A percentile compares a stretch with the other conserved stretches of the same genome.
Conservation (phyloP, 768 basidiomycete genomes). For the Cystobasidium tubakii region DNA sequence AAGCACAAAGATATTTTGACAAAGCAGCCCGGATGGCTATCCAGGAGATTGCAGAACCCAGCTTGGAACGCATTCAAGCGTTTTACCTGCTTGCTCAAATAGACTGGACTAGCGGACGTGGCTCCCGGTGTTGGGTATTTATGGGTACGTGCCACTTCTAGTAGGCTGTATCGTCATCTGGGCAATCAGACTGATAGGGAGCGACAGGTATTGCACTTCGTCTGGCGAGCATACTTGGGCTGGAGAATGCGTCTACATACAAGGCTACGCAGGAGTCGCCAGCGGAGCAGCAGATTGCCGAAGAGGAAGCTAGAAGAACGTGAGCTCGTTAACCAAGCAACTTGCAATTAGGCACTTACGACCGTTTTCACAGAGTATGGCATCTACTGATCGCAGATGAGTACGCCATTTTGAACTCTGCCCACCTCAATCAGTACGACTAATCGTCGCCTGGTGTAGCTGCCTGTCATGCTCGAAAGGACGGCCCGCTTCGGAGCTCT, state of each 20-base stretch:
- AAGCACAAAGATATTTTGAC: neutral
- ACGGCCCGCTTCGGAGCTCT: neutral
- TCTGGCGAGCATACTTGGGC: neutral
- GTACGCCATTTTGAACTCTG: neutral
- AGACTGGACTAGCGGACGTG: neutral
- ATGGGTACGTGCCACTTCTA: too few relatives aligned
- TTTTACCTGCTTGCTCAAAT: neutral
- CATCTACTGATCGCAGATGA: neutral
- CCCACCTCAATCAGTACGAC: neutral
- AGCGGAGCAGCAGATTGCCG: neutral
- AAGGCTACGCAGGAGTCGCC: neutral
- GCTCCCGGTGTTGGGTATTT: neutral
- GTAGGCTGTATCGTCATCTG: too few relatives aligned
- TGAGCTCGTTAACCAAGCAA: too few relatives aligned
- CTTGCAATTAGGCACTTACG: too few relatives aligned
- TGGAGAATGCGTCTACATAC: neutral
- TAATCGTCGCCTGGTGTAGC: neutral
- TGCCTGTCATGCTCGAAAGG: slow-evolving; percentile 6
- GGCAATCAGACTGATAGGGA: too few relatives aligned
- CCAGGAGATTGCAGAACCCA: slow-evolving; percentile 3
- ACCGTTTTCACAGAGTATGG: neutral
- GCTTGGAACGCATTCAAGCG: neutral
- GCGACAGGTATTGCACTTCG: neutral
- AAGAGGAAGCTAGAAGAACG: neutral
- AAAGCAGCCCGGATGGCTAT: neutral